phyloP scores from a whole-genome alignment of 306 rosid genomes.

The Nissolia schottii region DNA sequence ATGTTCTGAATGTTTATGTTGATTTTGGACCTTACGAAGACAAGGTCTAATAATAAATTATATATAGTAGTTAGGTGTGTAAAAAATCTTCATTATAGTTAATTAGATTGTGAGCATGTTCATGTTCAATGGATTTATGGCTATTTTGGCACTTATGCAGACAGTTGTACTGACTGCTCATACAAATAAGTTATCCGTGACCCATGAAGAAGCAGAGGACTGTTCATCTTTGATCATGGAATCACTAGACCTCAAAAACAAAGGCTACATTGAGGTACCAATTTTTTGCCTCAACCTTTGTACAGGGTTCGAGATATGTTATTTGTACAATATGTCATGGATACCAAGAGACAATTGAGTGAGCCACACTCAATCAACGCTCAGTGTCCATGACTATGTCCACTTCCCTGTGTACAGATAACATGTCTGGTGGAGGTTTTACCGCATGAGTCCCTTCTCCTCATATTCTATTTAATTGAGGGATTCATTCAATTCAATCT shows the following conservation, averaged over 20 bases:
- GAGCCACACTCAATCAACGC: no score
- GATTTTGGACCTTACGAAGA: constrained; percentile 25
- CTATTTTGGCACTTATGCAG: constrained; percentile 35
- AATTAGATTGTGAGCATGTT: background rate
- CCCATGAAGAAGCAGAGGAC: constrained; percentile 73
- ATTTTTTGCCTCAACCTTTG: constrained; percentile 5
- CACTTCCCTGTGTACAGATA: no score
- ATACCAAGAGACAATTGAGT: no score
- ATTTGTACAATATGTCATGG: no score
- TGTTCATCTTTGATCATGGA: constrained; percentile 71
- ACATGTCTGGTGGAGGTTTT: no score
- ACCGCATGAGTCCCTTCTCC: background rate
- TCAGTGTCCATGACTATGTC: no score
- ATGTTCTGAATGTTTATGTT: constrained; percentile 16
- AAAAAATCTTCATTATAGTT: background rate
- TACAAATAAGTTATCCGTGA: constrained; percentile 63
- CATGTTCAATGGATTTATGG: constrained; percentile 5
- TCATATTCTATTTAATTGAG: background rate
- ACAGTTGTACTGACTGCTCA: constrained; percentile 54
- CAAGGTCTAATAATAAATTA: constrained; percentile 37
- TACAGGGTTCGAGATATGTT: no score
- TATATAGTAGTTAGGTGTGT: constrained; percentile 1
- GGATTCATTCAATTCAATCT: background rate
- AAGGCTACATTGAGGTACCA: constrained; percentile 69
- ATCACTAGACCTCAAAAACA: constrained; percentile 54